phyloP scores from a whole-genome alignment of 805 yeast species.

The Saccharomycopsis sp. region DNA sequence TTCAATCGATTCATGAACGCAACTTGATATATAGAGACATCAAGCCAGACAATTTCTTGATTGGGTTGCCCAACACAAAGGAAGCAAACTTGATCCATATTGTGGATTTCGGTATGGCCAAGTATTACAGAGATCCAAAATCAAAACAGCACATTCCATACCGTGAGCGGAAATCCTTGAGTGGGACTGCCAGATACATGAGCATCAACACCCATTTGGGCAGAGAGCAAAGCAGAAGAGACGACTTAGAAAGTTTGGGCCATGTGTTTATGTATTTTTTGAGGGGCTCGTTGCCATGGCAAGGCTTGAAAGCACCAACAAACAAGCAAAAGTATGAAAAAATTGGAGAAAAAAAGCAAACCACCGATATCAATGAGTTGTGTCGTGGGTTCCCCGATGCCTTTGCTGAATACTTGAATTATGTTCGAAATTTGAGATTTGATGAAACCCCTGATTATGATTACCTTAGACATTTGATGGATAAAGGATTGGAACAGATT shows the following conservation, averaged over 20 bases:
- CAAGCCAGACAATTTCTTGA: constrained; percentile 74
- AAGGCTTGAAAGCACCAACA: constrained; percentile 83
- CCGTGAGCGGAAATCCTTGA: constrained; percentile 67
- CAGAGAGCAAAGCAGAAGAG: constrained; percentile 75
- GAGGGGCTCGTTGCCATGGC: constrained; percentile 81
- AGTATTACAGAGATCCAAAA: constrained; percentile 72
- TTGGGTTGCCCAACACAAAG: constrained; percentile 51
- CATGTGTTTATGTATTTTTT: constrained; percentile 75
- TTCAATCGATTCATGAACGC: constrained; percentile 66
- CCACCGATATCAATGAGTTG: constrained; percentile 53
- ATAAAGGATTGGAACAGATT: constrained; percentile 46
- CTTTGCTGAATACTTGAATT: constrained; percentile 63
- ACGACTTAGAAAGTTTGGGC: constrained; percentile 73
- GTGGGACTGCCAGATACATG: constrained; percentile 85
- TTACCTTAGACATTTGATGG: constrained; percentile 52
- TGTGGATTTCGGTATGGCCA: constrained; percentile 84
- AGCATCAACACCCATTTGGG: constrained; percentile 84
- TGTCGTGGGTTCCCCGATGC: constrained; percentile 59
- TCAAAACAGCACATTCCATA: constrained; percentile 78
- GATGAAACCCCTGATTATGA: constrained; percentile 77
- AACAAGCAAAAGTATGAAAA: constrained; percentile 76
- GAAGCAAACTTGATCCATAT: constrained; percentile 62
- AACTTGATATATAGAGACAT: constrained; percentile 74
- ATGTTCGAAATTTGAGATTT: constrained; percentile 59
- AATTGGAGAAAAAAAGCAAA: constrained; percentile 72